Percentiles rank a stretch among this genome's conserved stretches.
Evolutionary conservation across 2,329 filamentous ascomycete species (phyloP).

Genomic region (Hymenoscyphus fructigenus): DNA sequence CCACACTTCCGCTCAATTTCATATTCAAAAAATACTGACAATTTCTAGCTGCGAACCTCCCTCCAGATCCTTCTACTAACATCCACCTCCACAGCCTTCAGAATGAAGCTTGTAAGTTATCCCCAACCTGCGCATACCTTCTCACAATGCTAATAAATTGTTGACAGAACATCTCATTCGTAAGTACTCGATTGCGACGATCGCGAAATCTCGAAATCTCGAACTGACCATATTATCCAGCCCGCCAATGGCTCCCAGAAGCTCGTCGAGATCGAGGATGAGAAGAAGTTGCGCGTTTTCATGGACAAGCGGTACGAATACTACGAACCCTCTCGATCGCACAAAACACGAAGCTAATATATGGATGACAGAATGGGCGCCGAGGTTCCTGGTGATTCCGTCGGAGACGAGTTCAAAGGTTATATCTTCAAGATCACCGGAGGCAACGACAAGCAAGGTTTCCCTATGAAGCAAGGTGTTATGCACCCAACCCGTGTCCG

Average conservation of each 20-base stretch:
- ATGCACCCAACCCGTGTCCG: conserved; percentile 98
- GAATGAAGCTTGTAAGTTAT: conserved; percentile 37
- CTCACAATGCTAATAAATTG: conserved; percentile 24
- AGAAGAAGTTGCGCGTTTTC: conserved; percentile 98
- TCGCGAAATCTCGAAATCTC: conserved; percentile 14
- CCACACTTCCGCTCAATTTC: no score
- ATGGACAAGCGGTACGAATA: conserved; percentile 79
- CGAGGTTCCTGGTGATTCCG: conserved; percentile 88
- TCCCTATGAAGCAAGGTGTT: conserved; percentile 99
- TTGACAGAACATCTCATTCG: conserved; percentile 37
- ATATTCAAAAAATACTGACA: no score
- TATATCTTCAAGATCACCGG: conserved; percentile 99
- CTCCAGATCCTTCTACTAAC: neutral
- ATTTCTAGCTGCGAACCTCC: no score
- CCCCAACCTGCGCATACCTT: neutral
- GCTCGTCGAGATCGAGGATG: conserved; percentile 98
- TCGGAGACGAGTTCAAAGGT: conserved; percentile 99
- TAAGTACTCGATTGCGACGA: conserved; percentile 25
- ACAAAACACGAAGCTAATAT: conserved; percentile 23
- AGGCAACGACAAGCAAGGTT: conserved; percentile 99
- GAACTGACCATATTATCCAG: conserved; percentile 29
- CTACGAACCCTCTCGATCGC: conserved; percentile 47
- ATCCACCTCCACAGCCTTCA: conserved; percentile 17
- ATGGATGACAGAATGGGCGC: conserved; percentile 68
- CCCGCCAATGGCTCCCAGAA: conserved; percentile 99